Conservation (phyloP, 108 stramenopile species). For the Hondaea fermentalgiana region DNA sequence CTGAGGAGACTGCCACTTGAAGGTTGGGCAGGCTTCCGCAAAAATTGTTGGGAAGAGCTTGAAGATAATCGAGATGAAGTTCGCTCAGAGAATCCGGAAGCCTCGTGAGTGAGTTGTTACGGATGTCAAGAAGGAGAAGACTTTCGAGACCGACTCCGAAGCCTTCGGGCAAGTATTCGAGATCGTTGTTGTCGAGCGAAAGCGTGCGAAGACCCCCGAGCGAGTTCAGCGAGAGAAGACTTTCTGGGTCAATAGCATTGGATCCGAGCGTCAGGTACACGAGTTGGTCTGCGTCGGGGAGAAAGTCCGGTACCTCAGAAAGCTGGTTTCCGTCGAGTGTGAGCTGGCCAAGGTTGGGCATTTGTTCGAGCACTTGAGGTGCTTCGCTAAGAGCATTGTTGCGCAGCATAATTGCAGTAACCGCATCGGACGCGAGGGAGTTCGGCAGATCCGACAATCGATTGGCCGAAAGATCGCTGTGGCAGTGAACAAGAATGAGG, state of each 20-base stretch:
- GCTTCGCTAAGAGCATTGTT: neutral
- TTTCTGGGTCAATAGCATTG: neutral
- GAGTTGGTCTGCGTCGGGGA: neutral
- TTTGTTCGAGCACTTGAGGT: neutral
- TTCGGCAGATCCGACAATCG: no score
- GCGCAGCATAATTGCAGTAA: neutral
- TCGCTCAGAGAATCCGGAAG: neutral
- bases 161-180: neutral
- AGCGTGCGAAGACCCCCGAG: neutral
- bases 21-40: neutral
- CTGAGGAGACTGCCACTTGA: neutral
- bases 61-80: neutral
- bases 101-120: neutral
- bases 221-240: neutral
- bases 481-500: no score
- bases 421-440: no score
- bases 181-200: neutral
- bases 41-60: neutral
- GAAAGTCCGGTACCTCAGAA: neutral
- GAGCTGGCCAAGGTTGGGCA: neutral
- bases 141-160: neutral
- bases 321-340: neutral
- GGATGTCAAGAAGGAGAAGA: neutral
- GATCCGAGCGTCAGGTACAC: neutral
- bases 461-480: no score